Percentiles rank a stretch among this genome's conserved stretches.
Conservation (phyloP, 1,139 yeast genomes). For the Entelexis sorbosivorans region DNA sequence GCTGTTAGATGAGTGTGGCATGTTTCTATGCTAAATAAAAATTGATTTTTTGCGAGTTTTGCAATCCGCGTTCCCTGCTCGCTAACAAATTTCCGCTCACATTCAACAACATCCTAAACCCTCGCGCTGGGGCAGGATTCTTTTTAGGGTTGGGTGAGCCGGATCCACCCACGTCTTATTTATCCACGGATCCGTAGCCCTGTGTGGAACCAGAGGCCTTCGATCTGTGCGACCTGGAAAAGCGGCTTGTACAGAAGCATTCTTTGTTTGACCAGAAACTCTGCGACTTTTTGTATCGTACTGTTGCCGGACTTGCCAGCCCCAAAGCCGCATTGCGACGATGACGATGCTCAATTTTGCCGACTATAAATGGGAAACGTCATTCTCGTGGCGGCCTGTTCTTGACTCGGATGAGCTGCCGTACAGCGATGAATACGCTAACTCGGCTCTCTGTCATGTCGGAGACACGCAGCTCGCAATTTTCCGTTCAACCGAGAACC, state of each 20-base stretch:
- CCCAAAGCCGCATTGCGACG: too few species aligned
- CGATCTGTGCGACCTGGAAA: neutral
- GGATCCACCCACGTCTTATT: neutral
- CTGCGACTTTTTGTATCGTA: too few species aligned
- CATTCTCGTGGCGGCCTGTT: conserved; percentile 27
- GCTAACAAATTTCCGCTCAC: neutral
- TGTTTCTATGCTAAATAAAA: too few species aligned
- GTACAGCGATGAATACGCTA: conserved; percentile 27
- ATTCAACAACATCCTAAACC: neutral
- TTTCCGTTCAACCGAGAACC: conserved; percentile 27
- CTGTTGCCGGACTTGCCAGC: neutral
- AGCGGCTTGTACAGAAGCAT: too few species aligned
- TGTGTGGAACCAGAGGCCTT: neutral
- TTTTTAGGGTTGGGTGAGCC: neutral
- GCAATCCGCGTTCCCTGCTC: too few species aligned
- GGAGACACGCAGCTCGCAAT: conserved; percentile 33
- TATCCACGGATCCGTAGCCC: neutral
- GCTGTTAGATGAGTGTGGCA: too few species aligned
- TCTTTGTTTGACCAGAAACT: too few species aligned
- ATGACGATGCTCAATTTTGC: conserved; percentile 10
- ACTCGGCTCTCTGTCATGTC: conserved; percentile 28
- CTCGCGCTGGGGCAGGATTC: neutral
- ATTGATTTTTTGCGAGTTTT: too few species aligned
- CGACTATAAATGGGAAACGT: conserved; percentile 22
- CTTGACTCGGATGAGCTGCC: conserved; percentile 27